A percentile compares a stretch with the other conserved stretches of the same genome.
These are phyloP conservation scores for Pythium phragmitis DNA, from an alignment of 352 stramenopile species.

Conservation along the genomic window DNA sequence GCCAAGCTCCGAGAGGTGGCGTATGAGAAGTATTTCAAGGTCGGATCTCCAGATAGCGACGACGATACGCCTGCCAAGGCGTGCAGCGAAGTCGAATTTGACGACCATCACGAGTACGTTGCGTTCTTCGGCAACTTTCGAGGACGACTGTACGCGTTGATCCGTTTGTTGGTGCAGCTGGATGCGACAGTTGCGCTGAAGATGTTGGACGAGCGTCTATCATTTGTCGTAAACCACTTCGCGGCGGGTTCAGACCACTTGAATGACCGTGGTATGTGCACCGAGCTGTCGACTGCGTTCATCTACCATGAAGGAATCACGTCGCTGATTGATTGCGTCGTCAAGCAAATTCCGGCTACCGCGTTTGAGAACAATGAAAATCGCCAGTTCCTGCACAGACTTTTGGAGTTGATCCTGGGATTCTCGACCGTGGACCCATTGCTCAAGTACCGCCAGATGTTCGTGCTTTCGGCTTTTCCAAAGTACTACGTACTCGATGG, in stretches of 20 bases:
- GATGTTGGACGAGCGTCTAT: slow-evolving; percentile 57
- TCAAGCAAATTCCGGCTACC: slow-evolving; percentile 62
- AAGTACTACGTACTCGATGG: slow-evolving; percentile 76
- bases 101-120: slow-evolving; percentile 70
- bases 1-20: slow-evolving; percentile 53
- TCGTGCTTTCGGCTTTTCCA: slow-evolving; percentile 64
- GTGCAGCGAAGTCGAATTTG: slow-evolving; percentile 64
- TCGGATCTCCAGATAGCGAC: slow-evolving; percentile 64
- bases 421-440: slow-evolving; percentile 59
- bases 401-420: slow-evolving; percentile 53
- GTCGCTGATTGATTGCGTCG: slow-evolving; percentile 65
- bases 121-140: slow-evolving; percentile 81
- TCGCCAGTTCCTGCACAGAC: slow-evolving; percentile 38
- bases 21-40: slow-evolving; percentile 83
- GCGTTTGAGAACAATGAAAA: slow-evolving; percentile 46
- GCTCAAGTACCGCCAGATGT: slow-evolving; percentile 73
- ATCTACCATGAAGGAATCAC: slow-evolving; percentile 79
- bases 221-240: slow-evolving; percentile 57
- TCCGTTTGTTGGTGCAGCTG: slow-evolving; percentile 67
- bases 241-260: slow-evolving; percentile 48
- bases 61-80: slow-evolving; percentile 37
- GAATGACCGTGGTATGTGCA: slow-evolving; percentile 47
- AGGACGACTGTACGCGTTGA: slow-evolving; percentile 67
- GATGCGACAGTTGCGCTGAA: slow-evolving; percentile 46
- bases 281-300: slow-evolving; percentile 59